Conservation (phyloP, 768 basidiomycete genomes). For the Suillus decipiens region DNA sequence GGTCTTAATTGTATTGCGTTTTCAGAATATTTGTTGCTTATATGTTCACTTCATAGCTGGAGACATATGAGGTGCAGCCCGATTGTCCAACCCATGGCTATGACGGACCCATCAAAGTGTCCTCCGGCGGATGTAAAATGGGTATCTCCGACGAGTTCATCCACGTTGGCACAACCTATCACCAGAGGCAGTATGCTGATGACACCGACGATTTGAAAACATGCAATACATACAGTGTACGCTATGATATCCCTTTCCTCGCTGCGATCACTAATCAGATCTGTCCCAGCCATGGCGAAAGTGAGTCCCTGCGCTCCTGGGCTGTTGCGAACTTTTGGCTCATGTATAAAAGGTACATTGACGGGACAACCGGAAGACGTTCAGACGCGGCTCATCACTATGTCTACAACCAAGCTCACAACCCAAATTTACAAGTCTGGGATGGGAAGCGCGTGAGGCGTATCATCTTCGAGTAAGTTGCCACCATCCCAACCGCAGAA, state of each 20-base stretch:
- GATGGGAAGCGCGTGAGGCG: conserved; percentile 46
- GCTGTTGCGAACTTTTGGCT: too few species aligned
- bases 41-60: conserved; percentile 13
- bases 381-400: conserved; percentile 57
- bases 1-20: conserved; percentile 12
- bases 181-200: conserved; percentile 44
- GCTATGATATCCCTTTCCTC: conserved; percentile 15
- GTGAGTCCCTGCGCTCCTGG: conserved; percentile 31
- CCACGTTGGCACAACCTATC: conserved; percentile 44
- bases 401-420: conserved; percentile 48
- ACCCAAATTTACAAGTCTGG: conserved; percentile 44
- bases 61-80: conserved; percentile 22
- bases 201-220: conserved; percentile 49
- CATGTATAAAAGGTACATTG: conserved; percentile 49
- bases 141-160: conserved; percentile 49
- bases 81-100: conserved; percentile 22
- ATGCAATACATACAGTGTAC: conserved; percentile 49
- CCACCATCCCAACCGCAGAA: not conserved
- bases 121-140: conserved; percentile 32
- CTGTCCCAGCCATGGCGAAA: conserved; percentile 52
- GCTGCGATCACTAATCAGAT: not conserved
- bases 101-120: conserved; percentile 26
- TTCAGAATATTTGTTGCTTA: not conserved
- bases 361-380: conserved; percentile 50
- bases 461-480: conserved; percentile 49